phyloP scores from a whole-genome alignment of 305 asterid genomes.

The Rubia balearica region DNA sequence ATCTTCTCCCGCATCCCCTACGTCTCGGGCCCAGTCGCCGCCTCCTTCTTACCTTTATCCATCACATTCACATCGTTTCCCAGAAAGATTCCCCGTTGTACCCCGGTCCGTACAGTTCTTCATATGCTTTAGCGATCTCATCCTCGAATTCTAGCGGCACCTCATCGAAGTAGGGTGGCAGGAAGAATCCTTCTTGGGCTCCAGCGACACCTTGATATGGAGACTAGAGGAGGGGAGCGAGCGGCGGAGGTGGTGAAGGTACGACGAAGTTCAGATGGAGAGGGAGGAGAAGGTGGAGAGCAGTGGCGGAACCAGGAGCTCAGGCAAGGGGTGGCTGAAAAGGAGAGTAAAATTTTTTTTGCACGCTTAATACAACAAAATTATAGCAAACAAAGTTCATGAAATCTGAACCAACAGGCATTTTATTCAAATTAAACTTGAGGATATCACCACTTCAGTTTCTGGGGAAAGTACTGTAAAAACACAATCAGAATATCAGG shows the following conservation, averaged over 20 bases:
- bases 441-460: slow-evolving; percentile 19
- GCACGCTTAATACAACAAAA: too few relatives aligned
- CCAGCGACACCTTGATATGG: slow-evolving; percentile 35
- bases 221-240: slow-evolving; percentile 16
- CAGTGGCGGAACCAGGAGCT: slow-evolving; percentile 15
- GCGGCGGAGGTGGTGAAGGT: slow-evolving; percentile 27
- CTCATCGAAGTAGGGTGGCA: slow-evolving; percentile 70
- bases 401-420: background rate
- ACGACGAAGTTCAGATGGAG: slow-evolving; percentile 34
- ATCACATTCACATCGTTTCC: slow-evolving; percentile 68
- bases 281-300: slow-evolving; percentile 32
- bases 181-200: slow-evolving; percentile 51
- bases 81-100: slow-evolving; percentile 62
- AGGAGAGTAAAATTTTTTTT: too few relatives aligned
- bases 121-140: slow-evolving; percentile 63
- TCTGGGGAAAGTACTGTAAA: slow-evolving; percentile 23
- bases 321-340: too few relatives aligned
- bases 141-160: slow-evolving; percentile 70
- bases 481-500: background rate
- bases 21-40: slow-evolving; percentile 47
- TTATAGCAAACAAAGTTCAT: background rate
- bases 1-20: slow-evolving; percentile 55
- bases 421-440: background rate
- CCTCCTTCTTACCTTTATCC: slow-evolving; percentile 67
- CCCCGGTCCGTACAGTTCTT: slow-evolving; percentile 73